Conservation (phyloP, 306 rosid species). For the Purshia tridentata region DNA sequence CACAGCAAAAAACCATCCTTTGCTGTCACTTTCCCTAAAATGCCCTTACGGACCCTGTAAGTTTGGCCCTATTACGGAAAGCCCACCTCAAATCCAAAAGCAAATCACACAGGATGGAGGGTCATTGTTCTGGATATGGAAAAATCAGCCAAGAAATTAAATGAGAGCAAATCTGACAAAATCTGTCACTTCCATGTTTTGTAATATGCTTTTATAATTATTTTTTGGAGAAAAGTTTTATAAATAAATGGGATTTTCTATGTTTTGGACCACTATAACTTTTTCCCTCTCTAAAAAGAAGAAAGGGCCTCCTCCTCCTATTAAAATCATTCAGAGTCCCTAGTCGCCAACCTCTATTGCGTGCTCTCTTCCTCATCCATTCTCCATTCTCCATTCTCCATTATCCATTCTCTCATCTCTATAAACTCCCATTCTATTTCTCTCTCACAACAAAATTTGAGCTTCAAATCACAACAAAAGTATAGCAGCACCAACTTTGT, state of each 20-base stretch:
- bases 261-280: slow-evolving; percentile 46
- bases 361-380: slow-evolving; percentile 40
- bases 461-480: slow-evolving; percentile 17
- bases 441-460: not conserved
- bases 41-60: slow-evolving; percentile 4
- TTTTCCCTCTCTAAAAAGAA: not conserved
- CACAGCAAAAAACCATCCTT: not conserved
- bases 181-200: slow-evolving; percentile 22
- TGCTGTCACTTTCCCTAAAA: not conserved
- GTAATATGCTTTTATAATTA: no score
- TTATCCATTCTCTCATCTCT: not conserved
- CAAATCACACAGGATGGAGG: slow-evolving; percentile 3
- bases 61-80: not conserved
- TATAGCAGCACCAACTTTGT: slow-evolving; percentile 17
- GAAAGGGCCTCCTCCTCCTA: not conserved
- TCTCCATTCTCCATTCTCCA: slow-evolving; percentile 21
- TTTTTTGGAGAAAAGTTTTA: not conserved
- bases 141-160: not conserved
- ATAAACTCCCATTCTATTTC: not conserved
- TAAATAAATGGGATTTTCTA: slow-evolving; percentile 22
- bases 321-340: not conserved
- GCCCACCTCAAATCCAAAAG: slow-evolving; percentile 25
- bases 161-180: slow-evolving; percentile 18
- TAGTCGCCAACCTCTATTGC: slow-evolving; percentile 40
- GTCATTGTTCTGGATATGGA: not conserved